Conservation (phyloP, 352 stramenopile genomes). For the Pythium scleroteichum region DNA sequence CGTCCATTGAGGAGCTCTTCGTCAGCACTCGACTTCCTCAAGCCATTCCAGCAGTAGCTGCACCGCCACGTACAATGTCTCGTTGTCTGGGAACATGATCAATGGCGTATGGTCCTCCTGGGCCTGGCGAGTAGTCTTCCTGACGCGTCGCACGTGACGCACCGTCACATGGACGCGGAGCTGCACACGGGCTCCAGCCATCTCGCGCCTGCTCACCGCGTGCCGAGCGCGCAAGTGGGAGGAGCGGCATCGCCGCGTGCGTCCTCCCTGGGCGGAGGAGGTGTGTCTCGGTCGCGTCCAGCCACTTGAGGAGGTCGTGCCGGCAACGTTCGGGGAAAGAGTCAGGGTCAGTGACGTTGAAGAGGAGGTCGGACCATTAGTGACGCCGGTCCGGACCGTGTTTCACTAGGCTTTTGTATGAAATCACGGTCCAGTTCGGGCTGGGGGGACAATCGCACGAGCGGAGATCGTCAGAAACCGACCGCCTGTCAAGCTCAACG, state of each 20-base stretch:
- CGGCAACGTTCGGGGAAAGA: conserved; percentile 25
- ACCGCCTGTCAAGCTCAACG: not conserved
- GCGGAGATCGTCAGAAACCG: conserved; percentile 21
- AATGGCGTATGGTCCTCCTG: not conserved
- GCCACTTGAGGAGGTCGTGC: too few species aligned
- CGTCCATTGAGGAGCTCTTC: not conserved
- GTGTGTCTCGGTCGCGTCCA: too few species aligned
- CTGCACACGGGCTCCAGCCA: not conserved
- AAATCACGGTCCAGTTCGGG: conserved; percentile 1
- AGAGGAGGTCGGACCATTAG: conserved; percentile 11
- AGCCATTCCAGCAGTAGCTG: too few species aligned
- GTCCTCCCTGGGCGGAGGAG: not conserved
- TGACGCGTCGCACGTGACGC: not conserved
- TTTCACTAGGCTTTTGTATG: conserved; percentile 21
- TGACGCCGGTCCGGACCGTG: conserved; percentile 5
- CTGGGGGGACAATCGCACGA: not conserved
- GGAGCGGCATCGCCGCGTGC: not conserved
- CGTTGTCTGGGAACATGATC: conserved; percentile 27
- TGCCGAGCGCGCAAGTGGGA: too few species aligned
- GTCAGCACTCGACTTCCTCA: not conserved
- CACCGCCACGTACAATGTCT: conserved; percentile 25
- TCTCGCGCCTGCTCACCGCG: not conserved
- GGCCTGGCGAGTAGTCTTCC: conserved; percentile 3
- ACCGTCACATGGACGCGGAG: not conserved
- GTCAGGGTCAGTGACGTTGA: conserved; percentile 10